Conservation (phyloP, 2,329 filamentous ascomycete genomes). For the Onygenales sp. region DNA sequence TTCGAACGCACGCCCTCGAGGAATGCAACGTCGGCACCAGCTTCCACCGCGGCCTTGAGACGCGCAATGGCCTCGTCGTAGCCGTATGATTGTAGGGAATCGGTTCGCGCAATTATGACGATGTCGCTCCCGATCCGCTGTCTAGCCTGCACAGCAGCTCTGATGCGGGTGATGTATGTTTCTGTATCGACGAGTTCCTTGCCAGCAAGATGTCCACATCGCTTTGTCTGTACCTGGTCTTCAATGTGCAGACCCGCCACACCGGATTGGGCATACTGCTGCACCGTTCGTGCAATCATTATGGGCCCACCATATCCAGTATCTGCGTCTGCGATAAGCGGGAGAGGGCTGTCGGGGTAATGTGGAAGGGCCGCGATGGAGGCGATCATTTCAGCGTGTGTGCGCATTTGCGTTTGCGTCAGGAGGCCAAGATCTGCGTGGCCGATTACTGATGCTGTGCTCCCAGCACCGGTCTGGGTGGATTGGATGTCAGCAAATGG, state of each 20-base stretch:
- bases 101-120: constrained; percentile 36
- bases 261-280: constrained; percentile 43
- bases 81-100: constrained; percentile 27
- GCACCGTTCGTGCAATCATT: constrained; percentile 40
- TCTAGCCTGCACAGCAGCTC: constrained; percentile 27
- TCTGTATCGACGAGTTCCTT: constrained; percentile 29
- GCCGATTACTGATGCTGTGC: constrained; percentile 39
- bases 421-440: constrained; percentile 43
- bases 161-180: constrained; percentile 27
- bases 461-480: constrained; percentile 41
- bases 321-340: constrained; percentile 46
- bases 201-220: constrained; percentile 32
- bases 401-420: constrained; percentile 43
- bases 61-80: constrained; percentile 28
- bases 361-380: constrained; percentile 22
- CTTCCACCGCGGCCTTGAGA: constrained; percentile 18
- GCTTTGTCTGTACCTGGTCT: constrained; percentile 43
- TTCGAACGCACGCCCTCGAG: constrained; percentile 21
- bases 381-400: constrained; percentile 46
- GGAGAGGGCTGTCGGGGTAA: constrained; percentile 31
- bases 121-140: constrained; percentile 30
- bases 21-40: constrained; percentile 24
- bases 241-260: constrained; percentile 50
- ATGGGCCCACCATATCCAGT: constrained; percentile 46
- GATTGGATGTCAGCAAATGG: neutral